Conservation (phyloP, 306 rosid species). For the Myrica gale region DNA sequence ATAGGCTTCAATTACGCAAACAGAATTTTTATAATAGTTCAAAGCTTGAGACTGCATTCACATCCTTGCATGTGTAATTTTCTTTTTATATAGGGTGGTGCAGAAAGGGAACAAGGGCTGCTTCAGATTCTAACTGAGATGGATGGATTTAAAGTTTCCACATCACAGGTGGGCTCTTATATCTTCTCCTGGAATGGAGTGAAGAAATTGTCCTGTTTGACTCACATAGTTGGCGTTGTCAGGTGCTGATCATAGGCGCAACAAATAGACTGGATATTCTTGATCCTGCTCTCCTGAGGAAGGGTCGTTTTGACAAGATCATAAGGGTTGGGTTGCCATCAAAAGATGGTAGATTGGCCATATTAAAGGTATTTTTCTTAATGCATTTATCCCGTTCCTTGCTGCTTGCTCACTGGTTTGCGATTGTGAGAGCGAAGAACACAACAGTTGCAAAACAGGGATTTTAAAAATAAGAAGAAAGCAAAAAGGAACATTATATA, state of each 20-base stretch:
- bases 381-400: constrained; percentile 6
- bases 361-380: constrained; percentile 65
- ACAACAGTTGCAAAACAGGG: background rate
- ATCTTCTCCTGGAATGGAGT: constrained; percentile 21
- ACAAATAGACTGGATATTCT: constrained; percentile 97
- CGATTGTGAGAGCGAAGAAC: background rate
- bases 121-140: constrained; percentile 94
- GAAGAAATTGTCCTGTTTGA: constrained; percentile 32
- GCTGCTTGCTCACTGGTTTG: constrained; percentile 13
- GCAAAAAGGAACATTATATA: background rate
- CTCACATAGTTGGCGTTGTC: constrained; percentile 41
- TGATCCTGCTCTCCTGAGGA: constrained; percentile 93
- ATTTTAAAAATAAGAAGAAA: background rate
- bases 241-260: constrained; percentile 97
- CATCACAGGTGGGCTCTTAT: constrained; percentile 63
- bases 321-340: constrained; percentile 98
- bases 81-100: constrained; percentile 72
- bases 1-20: no score
- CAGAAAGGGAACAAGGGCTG: constrained; percentile 96
- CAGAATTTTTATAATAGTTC: background rate
- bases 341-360: constrained; percentile 90
- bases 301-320: constrained; percentile 99
- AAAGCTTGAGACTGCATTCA: constrained; percentile 1
- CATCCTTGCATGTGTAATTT: constrained; percentile 19
- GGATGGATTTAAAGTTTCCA: constrained; percentile 97